Percentiles rank a stretch among this genome's conserved stretches.
Conservation (phyloP, 495 filamentous ascomycete species). For the Tuber calosporum region DNA sequence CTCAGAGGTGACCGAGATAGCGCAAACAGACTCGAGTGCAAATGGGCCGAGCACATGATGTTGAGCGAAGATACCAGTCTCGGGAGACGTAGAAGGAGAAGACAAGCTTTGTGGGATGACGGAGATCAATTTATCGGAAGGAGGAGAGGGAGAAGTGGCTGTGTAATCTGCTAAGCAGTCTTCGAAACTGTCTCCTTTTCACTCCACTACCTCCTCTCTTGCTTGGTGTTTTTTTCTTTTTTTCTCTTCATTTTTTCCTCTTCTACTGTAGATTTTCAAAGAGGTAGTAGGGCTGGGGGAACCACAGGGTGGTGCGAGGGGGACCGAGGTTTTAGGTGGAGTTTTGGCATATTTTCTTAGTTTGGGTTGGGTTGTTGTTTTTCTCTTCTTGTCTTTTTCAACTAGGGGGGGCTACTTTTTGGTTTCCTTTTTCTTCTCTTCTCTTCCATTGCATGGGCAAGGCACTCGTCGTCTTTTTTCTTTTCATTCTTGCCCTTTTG, state of each 20-base stretch:
- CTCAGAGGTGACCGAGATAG: slow-evolving; percentile 62
- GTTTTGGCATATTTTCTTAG: neutral
- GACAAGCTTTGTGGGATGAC: slow-evolving; percentile 45
- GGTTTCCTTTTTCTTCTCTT: neutral
- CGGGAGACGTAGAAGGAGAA: slow-evolving; percentile 61
- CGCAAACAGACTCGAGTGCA: slow-evolving; percentile 68
- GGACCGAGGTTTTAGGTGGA: neutral
- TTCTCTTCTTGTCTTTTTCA: neutral
- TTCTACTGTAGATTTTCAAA: neutral
- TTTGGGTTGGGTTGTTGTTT: neutral
- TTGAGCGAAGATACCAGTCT: slow-evolving; percentile 69
- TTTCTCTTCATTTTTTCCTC: neutral
- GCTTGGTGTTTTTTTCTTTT: neutral
- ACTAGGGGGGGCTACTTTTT: neutral
- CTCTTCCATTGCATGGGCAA: neutral
- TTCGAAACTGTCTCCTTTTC: neutral
- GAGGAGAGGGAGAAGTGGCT: slow-evolving; percentile 15
- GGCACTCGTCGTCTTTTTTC: neutral
- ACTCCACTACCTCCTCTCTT: neutral
- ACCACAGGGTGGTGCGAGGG: neutral
- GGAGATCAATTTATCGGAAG: slow-evolving; percentile 9
- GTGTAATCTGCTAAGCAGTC: slow-evolving; percentile 24
- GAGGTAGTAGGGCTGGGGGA: neutral
- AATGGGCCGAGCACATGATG: slow-evolving; percentile 95
- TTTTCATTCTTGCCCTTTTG: neutral